These are phyloP conservation scores for Lipomyces anomalus DNA, from an alignment of 805 yeast genomes.

Conservation along the genomic window DNA sequence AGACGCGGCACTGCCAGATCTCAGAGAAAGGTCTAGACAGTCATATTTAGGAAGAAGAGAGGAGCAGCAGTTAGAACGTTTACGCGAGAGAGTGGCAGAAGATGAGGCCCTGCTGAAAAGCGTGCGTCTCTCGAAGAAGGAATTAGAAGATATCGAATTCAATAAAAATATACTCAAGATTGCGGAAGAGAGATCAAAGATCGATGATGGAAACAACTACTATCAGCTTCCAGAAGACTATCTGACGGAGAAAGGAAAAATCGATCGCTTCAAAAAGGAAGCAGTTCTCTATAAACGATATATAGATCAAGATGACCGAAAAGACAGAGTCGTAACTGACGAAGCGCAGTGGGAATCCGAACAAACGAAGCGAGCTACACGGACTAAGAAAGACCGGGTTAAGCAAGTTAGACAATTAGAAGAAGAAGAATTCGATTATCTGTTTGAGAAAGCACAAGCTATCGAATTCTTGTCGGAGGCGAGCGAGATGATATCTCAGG, in stretches of 20 bases:
- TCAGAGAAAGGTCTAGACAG: constrained; percentile 47
- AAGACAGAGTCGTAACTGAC: constrained; percentile 24
- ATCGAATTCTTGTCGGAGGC: constrained; percentile 50
- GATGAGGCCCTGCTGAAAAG: constrained; percentile 43
- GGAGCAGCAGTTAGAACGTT: constrained; percentile 39
- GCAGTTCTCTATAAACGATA: constrained; percentile 42
- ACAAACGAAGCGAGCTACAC: constrained; percentile 42
- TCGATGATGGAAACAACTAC: constrained; percentile 34
- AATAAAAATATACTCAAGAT: constrained; percentile 47
- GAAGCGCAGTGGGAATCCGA: constrained; percentile 48
- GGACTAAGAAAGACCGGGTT: background rate
- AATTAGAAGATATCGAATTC: constrained; percentile 46
- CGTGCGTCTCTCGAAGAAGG: constrained; percentile 42
- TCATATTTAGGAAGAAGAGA: constrained; percentile 46
- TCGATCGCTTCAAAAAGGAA: constrained; percentile 52
- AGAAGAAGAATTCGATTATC: constrained; percentile 58
- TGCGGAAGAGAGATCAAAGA: constrained; percentile 38
- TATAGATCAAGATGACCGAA: constrained; percentile 22
- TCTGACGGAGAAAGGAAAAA: constrained; percentile 45
- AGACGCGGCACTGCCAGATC: constrained; percentile 31
- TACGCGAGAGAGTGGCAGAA: constrained; percentile 45
- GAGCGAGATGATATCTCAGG: constrained; percentile 36
- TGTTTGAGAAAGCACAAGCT: constrained; percentile 61
- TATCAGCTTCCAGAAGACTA: constrained; percentile 57
- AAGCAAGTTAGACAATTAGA: background rate